Percentiles rank a stretch among this genome's conserved stretches.
phyloP scores from a whole-genome alignment of 495 filamentous ascomycete genomes.

The Bacidia gigantensis region DNA sequence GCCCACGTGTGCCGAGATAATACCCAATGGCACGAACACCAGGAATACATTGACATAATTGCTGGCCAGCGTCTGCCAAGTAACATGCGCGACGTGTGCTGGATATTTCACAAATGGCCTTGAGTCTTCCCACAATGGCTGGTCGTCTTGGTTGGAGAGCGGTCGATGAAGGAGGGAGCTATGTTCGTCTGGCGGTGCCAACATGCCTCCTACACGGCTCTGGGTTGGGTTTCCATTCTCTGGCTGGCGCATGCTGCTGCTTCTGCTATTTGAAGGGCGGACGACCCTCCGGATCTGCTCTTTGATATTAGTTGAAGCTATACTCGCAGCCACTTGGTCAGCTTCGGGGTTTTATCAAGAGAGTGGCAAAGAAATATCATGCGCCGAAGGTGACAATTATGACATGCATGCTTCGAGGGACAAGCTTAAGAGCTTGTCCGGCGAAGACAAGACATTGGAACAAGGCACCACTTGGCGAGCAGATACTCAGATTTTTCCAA shows the following conservation, averaged over 20 bases:
- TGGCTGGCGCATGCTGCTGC: slow-evolving; percentile 8
- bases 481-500: neutral
- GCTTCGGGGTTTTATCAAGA: neutral
- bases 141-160: slow-evolving; percentile 5
- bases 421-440: neutral
- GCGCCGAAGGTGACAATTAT: neutral
- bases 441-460: neutral
- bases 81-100: slow-evolving; percentile 32
- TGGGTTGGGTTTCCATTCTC: slow-evolving; percentile 5
- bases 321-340: neutral
- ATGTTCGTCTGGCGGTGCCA: slow-evolving; percentile 15
- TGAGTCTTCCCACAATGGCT: slow-evolving; percentile 21
- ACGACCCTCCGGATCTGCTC: slow-evolving; percentile 6
- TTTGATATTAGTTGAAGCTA: slow-evolving; percentile 5
- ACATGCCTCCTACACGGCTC: neutral
- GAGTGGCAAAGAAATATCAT: neutral
- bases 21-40: slow-evolving; percentile 80
- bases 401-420: neutral
- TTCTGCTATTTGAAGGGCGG: slow-evolving; percentile 10
- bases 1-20: slow-evolving; percentile 55
- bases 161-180: slow-evolving; percentile 23
- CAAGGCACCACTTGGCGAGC: neutral
- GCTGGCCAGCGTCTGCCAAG: slow-evolving; percentile 41
- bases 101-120: slow-evolving; percentile 43
- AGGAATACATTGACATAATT: slow-evolving; percentile 80